Evolutionary conservation across 345 rosid genomes (phyloP), one percentile per base, ranked within the genome.

Genomic region (Salix dunnii): DNA sequence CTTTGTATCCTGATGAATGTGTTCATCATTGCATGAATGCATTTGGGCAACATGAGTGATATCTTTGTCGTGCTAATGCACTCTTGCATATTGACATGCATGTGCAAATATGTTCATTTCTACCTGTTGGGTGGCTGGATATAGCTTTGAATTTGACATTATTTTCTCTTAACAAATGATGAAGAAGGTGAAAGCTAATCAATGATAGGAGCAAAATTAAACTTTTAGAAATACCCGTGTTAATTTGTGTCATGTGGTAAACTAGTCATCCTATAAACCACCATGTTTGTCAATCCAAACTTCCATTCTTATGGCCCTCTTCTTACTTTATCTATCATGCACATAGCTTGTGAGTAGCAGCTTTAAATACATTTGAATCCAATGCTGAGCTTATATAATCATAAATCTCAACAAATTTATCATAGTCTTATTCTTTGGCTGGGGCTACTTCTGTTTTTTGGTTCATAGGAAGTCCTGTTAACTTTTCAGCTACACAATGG

Each of bases 1-100:
- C 71, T 23, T 75, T 75, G 60, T 76, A 8, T 66, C 51, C 74
- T 80, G 76, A 72, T 49, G 58, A 51, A 65, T 81, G 20, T 70
- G 11, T 67, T 5, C 61, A 49, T 73, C 35, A 27, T 58, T 60
- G 62, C 58, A 5, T 46, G 63, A 42, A 65, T 74, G 33, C 75
- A 40, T 75, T 71, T 53, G 35, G 76, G 72, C 43, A 36, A 55
- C 6, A 62, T 33, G 25, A 28, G n/a, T 58, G 58, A 62, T 69
- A 58, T 67, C 23, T 68, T 13, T 76, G 49, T 49, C 77, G 68
- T 30, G 55, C 68, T 23, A 68, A 46, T 65, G 51, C 38, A 53
- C 70, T 18, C 60, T 61, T 70, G 72, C 70, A 43, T 62, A 38
- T 68, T 30, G 60, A 11, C 33, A 27, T 76, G 28, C 76, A 60